Evolutionary conservation across 129 eudicot genomes (phyloP), one percentile per base, ranked within the genome.

Genomic region (Flaveria ramosissima): DNA sequence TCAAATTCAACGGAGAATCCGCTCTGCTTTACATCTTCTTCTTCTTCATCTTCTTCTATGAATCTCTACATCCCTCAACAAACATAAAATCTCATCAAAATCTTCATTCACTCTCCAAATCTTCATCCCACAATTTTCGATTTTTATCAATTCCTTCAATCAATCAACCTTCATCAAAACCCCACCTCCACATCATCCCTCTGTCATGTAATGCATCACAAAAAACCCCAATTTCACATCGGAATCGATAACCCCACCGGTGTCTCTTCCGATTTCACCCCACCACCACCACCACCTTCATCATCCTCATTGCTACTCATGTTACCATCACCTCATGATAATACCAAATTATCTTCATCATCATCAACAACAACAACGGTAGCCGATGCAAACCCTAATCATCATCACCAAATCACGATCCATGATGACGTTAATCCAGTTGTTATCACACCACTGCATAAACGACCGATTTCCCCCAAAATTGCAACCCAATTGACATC

Each of bases 221-320:
- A 88, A 66, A 82, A 82, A 80, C 74, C 87, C 26, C 80, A 88
- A 80, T 74, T 80, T 79, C 92, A 82, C 83, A 85, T 88, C 90
- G 90, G 96, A 80, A 83, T 79, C 82, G 90, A 90, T 83, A 85
- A 78, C 90, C 78, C 73, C 70, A 81, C 74, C 70, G 80, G 84
- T 84, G 51, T 90, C 89, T 90, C 96, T 87, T 90, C 96, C 90
- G 92, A 85, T 85, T 85, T 68, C 88, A 87, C 81, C 41, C 80
- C 57, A 8, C 77, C 5, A 11, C 80, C 57, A 8, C 77, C 5
- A 11, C 20, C 15, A 52, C 9, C 3, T 4, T n/a, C 59, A 52
- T 21, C 83, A 2, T 65, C 83, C 2, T 66, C 84, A 0, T 43
- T 73, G 15, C 23, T 65, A 1, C 26, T 72, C 39, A 55, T 72